Evolutionary conservation across 108 stramenopile species (phyloP), one percentile per base, ranked within the genome.

Genomic region (Fistulifera pelliculosa): DNA sequence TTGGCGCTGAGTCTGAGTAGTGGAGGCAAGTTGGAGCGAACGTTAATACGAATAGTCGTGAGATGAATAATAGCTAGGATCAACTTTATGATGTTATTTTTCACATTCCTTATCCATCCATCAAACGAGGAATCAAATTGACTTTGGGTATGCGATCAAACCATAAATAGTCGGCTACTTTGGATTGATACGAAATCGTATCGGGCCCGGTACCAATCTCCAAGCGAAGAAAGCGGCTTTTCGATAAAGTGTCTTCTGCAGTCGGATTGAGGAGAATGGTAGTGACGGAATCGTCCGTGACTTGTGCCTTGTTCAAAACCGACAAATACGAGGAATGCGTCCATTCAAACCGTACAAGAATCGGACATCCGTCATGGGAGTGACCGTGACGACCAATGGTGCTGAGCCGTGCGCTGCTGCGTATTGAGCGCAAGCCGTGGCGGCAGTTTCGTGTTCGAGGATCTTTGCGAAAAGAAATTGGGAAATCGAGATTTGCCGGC

Each of bases 141-240:
- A 90, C 88, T 55, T 90, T 90, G n/a, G 88, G 88, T 62, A 79
- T 75, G 27, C 53, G 66, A 22, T 79, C 81, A 47, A 90, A 90
- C 88, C 88, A 90, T 14, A 60, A 21, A 58, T 84, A 88, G 55
- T 90, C 88, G 1, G 88, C 76, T 17, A 90, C 69, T 58, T 90
- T 90, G 13, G 80, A 71, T 65, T 90, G 88, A 58, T 77, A 86
- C 10, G 61, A 60, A 55, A 81, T 61, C 54, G 74, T 82, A 21
- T 83, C 67, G 8, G 88, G 85, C 25, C 74, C 73, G 15, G 88
- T 90, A 7, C 84, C 84, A 57, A 90, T 83, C 56, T 90, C 88
- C 17, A 90, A 65, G 49, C 84, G 69, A 51, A 90, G 52, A 27
- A 64, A 77, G 27, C 76, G 81, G 6, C 41, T 44, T 18, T 71